Conservation (phyloP, 441 rosid genomes). For the Gossypium laxum region DNA sequence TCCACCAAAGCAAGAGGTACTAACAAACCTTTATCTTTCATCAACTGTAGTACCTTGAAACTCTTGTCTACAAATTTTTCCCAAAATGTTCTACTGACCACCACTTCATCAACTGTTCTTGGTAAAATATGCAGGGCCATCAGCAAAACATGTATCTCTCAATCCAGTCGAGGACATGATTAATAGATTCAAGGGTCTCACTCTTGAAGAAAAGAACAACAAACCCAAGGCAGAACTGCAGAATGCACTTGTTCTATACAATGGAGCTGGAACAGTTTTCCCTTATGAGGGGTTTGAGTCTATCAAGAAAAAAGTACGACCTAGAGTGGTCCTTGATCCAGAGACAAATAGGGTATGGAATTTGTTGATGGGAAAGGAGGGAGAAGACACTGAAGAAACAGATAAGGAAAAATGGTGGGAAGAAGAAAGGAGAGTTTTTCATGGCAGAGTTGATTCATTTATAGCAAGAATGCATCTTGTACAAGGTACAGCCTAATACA, state of each 20-base stretch:
- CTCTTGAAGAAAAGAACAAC: slow-evolving; percentile 27
- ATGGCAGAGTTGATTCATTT: slow-evolving; percentile 75
- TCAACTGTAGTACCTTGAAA: slow-evolving; percentile 5
- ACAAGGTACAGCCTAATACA: slow-evolving; percentile 53
- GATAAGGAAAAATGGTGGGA: slow-evolving; percentile 71
- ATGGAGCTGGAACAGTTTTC: slow-evolving; percentile 45
- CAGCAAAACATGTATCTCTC: slow-evolving; percentile 22
- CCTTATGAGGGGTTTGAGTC: slow-evolving; percentile 36
- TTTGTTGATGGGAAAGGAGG: slow-evolving; percentile 70
- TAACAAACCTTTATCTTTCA: slow-evolving; percentile 12
- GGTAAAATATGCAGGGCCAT: slow-evolving; percentile 31
- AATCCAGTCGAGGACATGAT: slow-evolving; percentile 39
- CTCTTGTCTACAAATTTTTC: slow-evolving; percentile 16
- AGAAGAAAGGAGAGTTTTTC: slow-evolving; percentile 69
- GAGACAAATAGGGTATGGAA: slow-evolving; percentile 86
- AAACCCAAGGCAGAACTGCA: slow-evolving; percentile 25
- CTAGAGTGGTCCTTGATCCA: slow-evolving; percentile 81
- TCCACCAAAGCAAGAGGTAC: slow-evolving; percentile 41
- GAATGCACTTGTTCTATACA: slow-evolving; percentile 50
- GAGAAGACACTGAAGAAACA: slow-evolving; percentile 38
- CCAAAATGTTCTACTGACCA: slow-evolving; percentile 14
- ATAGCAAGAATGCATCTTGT: slow-evolving; percentile 95
- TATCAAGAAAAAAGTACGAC: slow-evolving; percentile 56
- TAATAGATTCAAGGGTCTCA: slow-evolving; percentile 35
- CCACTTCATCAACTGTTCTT: slow-evolving; percentile 15